Percentiles rank a stretch among this genome's conserved stretches.
phyloP scores from a whole-genome alignment of 805 yeast species.

The Saccharomycopsis javanensis region DNA sequence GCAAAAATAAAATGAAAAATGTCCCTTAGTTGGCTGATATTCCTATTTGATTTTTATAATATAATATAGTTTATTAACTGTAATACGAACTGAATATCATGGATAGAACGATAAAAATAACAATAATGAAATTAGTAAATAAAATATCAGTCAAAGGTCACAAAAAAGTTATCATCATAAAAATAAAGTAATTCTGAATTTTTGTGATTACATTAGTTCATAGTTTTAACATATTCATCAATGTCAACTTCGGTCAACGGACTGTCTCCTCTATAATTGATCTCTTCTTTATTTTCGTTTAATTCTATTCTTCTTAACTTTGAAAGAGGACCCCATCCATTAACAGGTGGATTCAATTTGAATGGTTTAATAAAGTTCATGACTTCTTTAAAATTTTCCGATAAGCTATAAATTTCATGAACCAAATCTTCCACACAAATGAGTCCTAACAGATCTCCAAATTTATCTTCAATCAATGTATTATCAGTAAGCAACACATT shows the following conservation, averaged over 20 bases:
- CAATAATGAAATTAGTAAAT: no score
- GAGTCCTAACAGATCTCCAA: constrained; percentile 53
- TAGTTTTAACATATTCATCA: constrained; percentile 42
- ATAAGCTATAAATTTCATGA: constrained; percentile 55
- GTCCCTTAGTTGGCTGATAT: no score
- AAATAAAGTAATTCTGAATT: no score
- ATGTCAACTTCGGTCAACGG: constrained; percentile 65
- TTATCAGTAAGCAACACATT: constrained; percentile 56
- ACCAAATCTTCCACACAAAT: constrained; percentile 76
- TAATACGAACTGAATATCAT: no score
- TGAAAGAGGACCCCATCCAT: constrained; percentile 66
- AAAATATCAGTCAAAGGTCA: no score
- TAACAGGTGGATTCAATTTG: constrained; percentile 55
- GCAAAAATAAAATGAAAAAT: no score
- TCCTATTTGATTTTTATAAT: no score
- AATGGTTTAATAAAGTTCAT: constrained; percentile 62
- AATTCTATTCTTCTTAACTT: constrained; percentile 56
- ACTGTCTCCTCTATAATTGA: constrained; percentile 54
- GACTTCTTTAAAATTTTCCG: constrained; percentile 54
- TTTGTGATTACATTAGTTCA: no score
- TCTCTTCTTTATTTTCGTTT: constrained; percentile 34
- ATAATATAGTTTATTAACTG: no score
- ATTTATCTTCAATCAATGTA: constrained; percentile 60
- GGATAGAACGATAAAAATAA: no score
- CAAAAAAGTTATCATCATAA: no score